phyloP scores from a whole-genome alignment of 495 filamentous ascomycete genomes.

The Penicillium robsamsonii region DNA sequence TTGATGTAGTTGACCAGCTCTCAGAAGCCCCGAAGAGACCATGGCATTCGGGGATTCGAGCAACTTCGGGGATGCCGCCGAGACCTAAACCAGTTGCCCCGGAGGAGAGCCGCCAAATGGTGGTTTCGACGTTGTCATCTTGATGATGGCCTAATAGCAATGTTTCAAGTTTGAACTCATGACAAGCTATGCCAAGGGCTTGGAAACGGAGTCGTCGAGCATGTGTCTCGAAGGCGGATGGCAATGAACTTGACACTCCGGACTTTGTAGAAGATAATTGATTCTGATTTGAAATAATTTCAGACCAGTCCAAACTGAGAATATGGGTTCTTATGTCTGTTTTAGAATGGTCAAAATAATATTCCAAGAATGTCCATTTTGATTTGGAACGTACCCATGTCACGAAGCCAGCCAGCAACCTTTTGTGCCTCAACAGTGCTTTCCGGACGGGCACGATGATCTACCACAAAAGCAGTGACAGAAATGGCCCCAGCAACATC shows the following conservation, averaged over 20 bases:
- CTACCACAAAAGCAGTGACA: slow-evolving; percentile 69
- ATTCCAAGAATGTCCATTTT: slow-evolving; percentile 1
- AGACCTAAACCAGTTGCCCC: slow-evolving; percentile 65
- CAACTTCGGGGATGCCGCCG: slow-evolving; percentile 60
- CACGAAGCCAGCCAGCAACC: slow-evolving; percentile 54
- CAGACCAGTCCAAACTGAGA: slow-evolving; percentile 51
- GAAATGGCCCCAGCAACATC: slow-evolving; percentile 25
- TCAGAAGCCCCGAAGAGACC: slow-evolving; percentile 67
- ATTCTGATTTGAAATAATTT: slow-evolving; percentile 8
- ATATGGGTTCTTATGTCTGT: slow-evolving; percentile 52
- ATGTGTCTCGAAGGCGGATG: slow-evolving; percentile 71
- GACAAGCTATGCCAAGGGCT: slow-evolving; percentile 62
- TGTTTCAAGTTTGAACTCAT: slow-evolving; percentile 41
- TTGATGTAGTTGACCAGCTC: slow-evolving; percentile 52
- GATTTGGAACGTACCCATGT: slow-evolving; percentile 33
- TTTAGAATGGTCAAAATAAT: slow-evolving; percentile 17
- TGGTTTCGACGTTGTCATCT: slow-evolving; percentile 85
- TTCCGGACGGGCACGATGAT: slow-evolving; percentile 70
- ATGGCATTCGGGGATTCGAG: slow-evolving; percentile 78
- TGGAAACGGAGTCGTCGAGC: slow-evolving; percentile 76
- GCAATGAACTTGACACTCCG: slow-evolving; percentile 41
- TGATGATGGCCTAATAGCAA: slow-evolving; percentile 79
- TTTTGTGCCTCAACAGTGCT: slow-evolving; percentile 65
- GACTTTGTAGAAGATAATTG: slow-evolving; percentile 10
- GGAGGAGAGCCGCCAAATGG: slow-evolving; percentile 67